These are phyloP conservation scores for Geranium brycei DNA, from an alignment of 345 rosid species.

Conservation along the genomic window DNA sequence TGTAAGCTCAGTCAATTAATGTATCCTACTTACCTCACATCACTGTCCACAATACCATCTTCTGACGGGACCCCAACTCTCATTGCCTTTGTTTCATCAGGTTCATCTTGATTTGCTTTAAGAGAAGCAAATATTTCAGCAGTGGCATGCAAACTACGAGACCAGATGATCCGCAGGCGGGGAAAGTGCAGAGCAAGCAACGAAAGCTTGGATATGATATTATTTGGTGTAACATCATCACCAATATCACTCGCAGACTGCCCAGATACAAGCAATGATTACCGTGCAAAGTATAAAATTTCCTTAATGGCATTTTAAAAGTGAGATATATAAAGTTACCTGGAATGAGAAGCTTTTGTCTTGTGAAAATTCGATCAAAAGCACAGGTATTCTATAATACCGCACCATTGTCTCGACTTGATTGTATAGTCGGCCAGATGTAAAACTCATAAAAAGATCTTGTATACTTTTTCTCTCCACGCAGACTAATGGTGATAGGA, in stretches of 20 bases:
- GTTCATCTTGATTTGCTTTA: slow-evolving; percentile 92
- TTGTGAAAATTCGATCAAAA: slow-evolving; percentile 89
- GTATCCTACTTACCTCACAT: slow-evolving; percentile 43
- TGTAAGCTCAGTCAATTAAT: no score
- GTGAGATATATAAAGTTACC: slow-evolving; percentile 26
- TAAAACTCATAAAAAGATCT: slow-evolving; percentile 89
- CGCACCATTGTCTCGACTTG: slow-evolving; percentile 91
- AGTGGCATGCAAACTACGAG: slow-evolving; percentile 90
- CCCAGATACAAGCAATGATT: slow-evolving; percentile 13
- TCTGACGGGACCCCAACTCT: slow-evolving; percentile 94
- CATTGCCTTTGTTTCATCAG: slow-evolving; percentile 63
- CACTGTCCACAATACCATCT: slow-evolving; percentile 80
- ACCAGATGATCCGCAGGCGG: slow-evolving; percentile 81
- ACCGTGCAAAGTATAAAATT: slow-evolving; percentile 2
- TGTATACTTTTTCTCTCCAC: slow-evolving; percentile 93
- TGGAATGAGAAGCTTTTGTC: slow-evolving; percentile 98
- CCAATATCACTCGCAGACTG: slow-evolving; percentile 91
- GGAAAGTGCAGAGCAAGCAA: slow-evolving; percentile 86
- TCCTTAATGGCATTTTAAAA: background rate
- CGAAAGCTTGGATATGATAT: slow-evolving; percentile 83
- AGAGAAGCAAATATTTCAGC: slow-evolving; percentile 78
- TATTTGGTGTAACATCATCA: slow-evolving; percentile 89
- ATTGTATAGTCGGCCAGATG: slow-evolving; percentile 86
- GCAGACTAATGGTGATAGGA: slow-evolving; percentile 74
- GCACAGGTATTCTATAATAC: slow-evolving; percentile 87